Evolutionary conservation across 2,329 filamentous ascomycete genomes (phyloP).

Genomic region (Penicillium brasilianum): DNA sequence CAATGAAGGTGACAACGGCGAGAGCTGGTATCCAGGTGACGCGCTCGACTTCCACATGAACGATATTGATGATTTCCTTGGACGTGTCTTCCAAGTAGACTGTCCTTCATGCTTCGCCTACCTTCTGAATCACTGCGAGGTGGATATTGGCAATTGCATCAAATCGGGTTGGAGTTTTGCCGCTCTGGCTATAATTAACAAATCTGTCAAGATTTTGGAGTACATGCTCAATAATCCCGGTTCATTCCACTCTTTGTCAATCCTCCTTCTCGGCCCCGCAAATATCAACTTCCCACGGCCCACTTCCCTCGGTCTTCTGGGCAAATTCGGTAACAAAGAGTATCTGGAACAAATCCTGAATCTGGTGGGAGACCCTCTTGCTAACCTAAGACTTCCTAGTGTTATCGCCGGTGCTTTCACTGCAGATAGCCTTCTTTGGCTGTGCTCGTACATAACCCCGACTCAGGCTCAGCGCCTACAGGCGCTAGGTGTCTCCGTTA

Average conservation of each 20-base stretch:
- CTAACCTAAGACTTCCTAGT: background rate
- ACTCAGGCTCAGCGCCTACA: background rate
- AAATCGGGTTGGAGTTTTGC: constrained; percentile 22
- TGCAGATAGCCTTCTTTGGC: background rate
- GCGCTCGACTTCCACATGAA: constrained; percentile 16
- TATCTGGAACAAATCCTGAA: background rate
- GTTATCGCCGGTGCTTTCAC: background rate
- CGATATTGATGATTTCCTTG: background rate
- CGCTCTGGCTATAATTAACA: constrained; percentile 10
- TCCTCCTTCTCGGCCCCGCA: background rate
- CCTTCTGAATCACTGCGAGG: background rate
- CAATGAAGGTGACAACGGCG: background rate
- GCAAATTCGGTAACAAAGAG: background rate
- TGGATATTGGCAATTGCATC: constrained; percentile 15
- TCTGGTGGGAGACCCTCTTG: background rate
- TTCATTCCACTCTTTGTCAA: background rate
- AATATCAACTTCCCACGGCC: background rate
- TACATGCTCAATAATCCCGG: constrained; percentile 1
- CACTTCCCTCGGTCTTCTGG: background rate
- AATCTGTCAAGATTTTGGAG: constrained; percentile 14
- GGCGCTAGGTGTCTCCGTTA: background rate
- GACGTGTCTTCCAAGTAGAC: constrained; percentile 13
- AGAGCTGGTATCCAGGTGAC: background rate
- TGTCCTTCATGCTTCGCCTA: constrained; percentile 21
- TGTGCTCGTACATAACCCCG: background rate